These are phyloP conservation scores for Mortierella claussenii DNA, from an alignment of 192 early-diverging fungal species.

Conservation along the genomic window DNA sequence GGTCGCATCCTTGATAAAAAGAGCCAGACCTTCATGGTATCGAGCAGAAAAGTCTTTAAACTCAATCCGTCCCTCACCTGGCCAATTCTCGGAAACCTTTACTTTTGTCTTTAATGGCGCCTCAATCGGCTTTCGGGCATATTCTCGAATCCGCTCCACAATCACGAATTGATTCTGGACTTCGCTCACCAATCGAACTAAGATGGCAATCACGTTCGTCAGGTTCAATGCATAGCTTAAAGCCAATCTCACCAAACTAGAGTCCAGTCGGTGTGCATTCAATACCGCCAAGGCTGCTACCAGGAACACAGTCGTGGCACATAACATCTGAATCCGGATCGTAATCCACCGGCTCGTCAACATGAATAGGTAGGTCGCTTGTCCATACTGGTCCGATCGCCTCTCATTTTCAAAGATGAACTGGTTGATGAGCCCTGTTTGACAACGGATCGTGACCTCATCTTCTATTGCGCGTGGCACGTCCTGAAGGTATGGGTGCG, in stretches of 20 bases:
- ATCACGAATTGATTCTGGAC: conserved; percentile 86
- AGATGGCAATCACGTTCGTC: conserved; percentile 76
- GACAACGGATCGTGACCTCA: conserved; percentile 81
- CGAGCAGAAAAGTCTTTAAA: conserved; percentile 46
- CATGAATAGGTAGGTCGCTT: conserved; percentile 51
- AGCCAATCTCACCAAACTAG: conserved; percentile 83
- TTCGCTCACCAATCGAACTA: conserved; percentile 70
- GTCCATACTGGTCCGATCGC: conserved; percentile 14
- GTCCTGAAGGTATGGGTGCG: conserved; percentile 12
- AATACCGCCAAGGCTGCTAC: conserved; percentile 69
- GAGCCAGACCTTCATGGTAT: conserved; percentile 56
- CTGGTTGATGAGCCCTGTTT: conserved; percentile 58
- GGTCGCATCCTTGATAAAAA: conserved; percentile 59
- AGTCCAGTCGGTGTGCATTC: conserved; percentile 61
- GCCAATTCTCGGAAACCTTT: conserved; percentile 53
- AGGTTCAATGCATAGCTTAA: conserved; percentile 85
- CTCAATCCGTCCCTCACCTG: conserved; percentile 31
- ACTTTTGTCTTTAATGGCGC: conserved; percentile 57
- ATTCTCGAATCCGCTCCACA: conserved; percentile 88
- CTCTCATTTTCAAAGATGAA: conserved; percentile 66
- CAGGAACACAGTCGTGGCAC: conserved; percentile 71
- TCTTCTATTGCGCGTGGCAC: conserved; percentile 23
- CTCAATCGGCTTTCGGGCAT: conserved; percentile 81
- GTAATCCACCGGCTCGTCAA: conserved; percentile 82
- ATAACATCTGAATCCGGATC: conserved; percentile 74